Conservation (phyloP, 768 basidiomycete genomes). For the Calocera cornea region DNA sequence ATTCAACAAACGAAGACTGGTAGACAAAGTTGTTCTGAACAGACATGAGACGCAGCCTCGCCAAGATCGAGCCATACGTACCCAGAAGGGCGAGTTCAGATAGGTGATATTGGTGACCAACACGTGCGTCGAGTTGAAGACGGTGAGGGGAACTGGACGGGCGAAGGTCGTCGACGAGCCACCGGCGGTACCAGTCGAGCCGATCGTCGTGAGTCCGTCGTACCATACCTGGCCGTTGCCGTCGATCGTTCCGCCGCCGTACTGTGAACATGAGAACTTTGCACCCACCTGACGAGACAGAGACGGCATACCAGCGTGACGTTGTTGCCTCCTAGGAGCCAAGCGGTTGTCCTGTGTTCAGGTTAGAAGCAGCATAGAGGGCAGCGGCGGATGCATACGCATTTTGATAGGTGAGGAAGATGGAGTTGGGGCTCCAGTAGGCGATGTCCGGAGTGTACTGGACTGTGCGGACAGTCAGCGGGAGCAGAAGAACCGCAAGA, state of each 20-base stretch:
- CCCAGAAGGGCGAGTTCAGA: constrained; percentile 33
- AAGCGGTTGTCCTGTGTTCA: constrained; percentile 26
- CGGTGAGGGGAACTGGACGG: constrained; percentile 42
- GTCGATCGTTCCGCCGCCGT: constrained; percentile 52
- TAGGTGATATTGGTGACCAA: constrained; percentile 31
- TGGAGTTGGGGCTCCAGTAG: constrained; percentile 31
- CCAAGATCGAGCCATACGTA: constrained; percentile 12
- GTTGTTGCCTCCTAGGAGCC: constrained; percentile 41
- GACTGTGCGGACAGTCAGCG: not conserved
- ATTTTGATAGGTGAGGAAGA: constrained; percentile 33
- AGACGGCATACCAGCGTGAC: constrained; percentile 24
- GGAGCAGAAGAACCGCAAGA: not conserved
- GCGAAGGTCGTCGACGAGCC: constrained; percentile 33
- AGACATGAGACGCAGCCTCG: constrained; percentile 17
- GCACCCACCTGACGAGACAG: too few species aligned
- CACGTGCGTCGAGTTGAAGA: constrained; percentile 39
- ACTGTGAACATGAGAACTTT: constrained; percentile 14
- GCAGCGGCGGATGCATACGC: constrained; percentile 20
- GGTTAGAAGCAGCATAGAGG: not conserved
- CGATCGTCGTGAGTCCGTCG: constrained; percentile 21
- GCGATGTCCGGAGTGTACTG: constrained; percentile 29
- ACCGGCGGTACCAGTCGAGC: constrained; percentile 28
- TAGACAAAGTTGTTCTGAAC: constrained; percentile 30
- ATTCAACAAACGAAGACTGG: constrained; percentile 31
- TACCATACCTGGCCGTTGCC: constrained; percentile 45